These are phyloP conservation scores for Tetrapyrgos nigripes DNA, from an alignment of 1,284 basidiomycete genomes.

Conservation along the genomic window DNA sequence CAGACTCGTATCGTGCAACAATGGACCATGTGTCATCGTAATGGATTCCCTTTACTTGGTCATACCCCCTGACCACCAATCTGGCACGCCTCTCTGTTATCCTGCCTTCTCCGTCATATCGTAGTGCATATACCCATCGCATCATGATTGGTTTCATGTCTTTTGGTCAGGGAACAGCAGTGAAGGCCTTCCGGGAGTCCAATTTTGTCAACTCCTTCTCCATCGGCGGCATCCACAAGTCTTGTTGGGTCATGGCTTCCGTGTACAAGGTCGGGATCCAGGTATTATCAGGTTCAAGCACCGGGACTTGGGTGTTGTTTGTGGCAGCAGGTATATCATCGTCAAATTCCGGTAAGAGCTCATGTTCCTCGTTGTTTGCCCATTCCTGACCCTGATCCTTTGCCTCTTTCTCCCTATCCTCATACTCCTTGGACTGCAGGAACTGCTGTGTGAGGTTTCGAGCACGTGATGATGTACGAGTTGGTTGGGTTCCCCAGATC, in stretches of 20 bases:
- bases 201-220: neutral
- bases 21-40: neutral
- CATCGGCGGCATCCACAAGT: neutral
- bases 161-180: neutral
- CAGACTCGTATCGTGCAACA: slow-evolving; percentile 1
- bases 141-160: neutral
- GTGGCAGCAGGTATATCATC: too few relatives aligned
- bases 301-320: too few relatives aligned
- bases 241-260: neutral
- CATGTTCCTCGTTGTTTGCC: too few relatives aligned
- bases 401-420: too few relatives aligned
- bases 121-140: neutral
- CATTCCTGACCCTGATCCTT: too few relatives aligned
- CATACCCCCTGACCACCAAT: neutral
- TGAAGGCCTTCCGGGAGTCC: too few relatives aligned
- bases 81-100: neutral
- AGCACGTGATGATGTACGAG: too few relatives aligned
- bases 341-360: too few relatives aligned
- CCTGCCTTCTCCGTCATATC: neutral
- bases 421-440: too few relatives aligned
- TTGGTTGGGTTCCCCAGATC: too few relatives aligned
- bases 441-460: too few relatives aligned
- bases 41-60: slow-evolving; percentile 1
- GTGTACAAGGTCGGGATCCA: neutral
- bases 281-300: neutral